phyloP scores from a whole-genome alignment of 2,329 filamentous ascomycete genomes.

The Neofusicoccum ribis region DNA sequence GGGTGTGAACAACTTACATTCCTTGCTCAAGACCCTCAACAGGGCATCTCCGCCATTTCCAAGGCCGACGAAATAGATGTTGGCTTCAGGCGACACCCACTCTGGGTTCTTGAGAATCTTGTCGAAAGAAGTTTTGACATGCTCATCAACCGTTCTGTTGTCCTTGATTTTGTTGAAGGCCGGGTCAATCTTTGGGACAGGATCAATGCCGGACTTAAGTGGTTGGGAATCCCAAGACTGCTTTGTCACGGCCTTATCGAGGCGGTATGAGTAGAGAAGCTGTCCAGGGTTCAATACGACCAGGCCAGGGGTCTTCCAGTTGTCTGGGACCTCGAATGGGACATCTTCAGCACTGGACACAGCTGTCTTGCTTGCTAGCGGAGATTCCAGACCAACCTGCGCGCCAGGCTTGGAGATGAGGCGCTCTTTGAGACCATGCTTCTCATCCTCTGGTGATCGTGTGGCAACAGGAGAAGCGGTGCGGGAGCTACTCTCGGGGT shows the following conservation, averaged over 20 bases:
- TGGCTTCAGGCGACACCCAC: slow-evolving; percentile 51
- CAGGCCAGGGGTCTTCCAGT: slow-evolving; percentile 54
- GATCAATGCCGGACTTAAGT: slow-evolving; percentile 53
- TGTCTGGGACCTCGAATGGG: not conserved
- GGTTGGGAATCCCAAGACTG: slow-evolving; percentile 60
- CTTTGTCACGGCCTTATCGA: slow-evolving; percentile 60
- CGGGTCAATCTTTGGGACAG: slow-evolving; percentile 35
- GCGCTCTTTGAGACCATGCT: slow-evolving; percentile 5
- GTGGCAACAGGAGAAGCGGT: not conserved
- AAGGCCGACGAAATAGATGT: slow-evolving; percentile 70
- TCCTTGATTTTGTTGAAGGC: slow-evolving; percentile 62
- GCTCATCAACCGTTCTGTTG: slow-evolving; percentile 59
- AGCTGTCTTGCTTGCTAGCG: slow-evolving; percentile 14
- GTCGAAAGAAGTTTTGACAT: slow-evolving; percentile 68
- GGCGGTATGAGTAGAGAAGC: slow-evolving; percentile 71
- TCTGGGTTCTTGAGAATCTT: slow-evolving; percentile 53
- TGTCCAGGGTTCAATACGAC: slow-evolving; percentile 79
- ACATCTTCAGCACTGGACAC: slow-evolving; percentile 15
- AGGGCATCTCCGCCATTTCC: slow-evolving; percentile 15
- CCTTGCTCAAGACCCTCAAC: not conserved
- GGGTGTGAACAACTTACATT: not conserved
- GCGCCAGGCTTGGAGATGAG: not conserved
- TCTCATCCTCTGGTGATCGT: not conserved
- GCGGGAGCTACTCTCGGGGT: not conserved
- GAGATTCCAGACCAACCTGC: not conserved